Conservation (phyloP, 1,139 yeast genomes). For the Lodderomyces theae region DNA sequence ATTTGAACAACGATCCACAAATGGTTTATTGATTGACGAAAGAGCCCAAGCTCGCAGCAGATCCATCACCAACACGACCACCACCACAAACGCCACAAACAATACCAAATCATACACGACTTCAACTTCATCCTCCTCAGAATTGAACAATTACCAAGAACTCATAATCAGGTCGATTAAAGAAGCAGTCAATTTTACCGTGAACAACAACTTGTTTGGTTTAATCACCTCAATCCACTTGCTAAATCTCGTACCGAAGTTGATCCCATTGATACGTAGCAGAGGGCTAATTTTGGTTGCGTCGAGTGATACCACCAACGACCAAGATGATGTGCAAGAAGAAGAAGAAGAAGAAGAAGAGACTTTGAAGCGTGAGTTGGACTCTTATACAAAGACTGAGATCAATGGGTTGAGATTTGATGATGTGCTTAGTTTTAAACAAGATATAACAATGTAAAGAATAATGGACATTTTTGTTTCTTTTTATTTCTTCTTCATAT, state of each 20-base stretch:
- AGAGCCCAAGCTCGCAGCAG: background rate
- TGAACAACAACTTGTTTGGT: conserved; percentile 80
- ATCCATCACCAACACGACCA: too few species aligned
- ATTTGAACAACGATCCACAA: conserved; percentile 43
- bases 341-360: conserved; percentile 23
- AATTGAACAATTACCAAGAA: conserved; percentile 33
- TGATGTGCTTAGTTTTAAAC: conserved; percentile 67
- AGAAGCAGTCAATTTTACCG: conserved; percentile 64
- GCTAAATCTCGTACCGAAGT: conserved; percentile 68
- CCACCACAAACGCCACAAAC: too few species aligned
- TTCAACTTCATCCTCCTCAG: background rate
- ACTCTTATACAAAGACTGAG: conserved; percentile 48
- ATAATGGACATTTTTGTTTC: too few species aligned
- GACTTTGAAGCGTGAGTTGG: conserved; percentile 33
- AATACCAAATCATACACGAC: background rate
- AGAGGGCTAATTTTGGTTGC: conserved; percentile 84
- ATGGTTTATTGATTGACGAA: conserved; percentile 36
- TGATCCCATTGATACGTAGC: conserved; percentile 72
- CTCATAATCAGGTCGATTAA: conserved; percentile 44
- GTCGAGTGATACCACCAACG: conserved; percentile 35
- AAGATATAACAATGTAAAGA: conserved; percentile 50
- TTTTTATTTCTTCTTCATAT: too few species aligned
- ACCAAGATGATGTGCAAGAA: conserved; percentile 34
- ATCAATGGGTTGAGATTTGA: conserved; percentile 73
- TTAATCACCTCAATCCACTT: conserved; percentile 72